Percentiles rank a stretch among this genome's conserved stretches.
These are phyloP conservation scores for Austroboletus niveus DNA, from an alignment of 1,284 basidiomycete species.

Conservation along the genomic window DNA sequence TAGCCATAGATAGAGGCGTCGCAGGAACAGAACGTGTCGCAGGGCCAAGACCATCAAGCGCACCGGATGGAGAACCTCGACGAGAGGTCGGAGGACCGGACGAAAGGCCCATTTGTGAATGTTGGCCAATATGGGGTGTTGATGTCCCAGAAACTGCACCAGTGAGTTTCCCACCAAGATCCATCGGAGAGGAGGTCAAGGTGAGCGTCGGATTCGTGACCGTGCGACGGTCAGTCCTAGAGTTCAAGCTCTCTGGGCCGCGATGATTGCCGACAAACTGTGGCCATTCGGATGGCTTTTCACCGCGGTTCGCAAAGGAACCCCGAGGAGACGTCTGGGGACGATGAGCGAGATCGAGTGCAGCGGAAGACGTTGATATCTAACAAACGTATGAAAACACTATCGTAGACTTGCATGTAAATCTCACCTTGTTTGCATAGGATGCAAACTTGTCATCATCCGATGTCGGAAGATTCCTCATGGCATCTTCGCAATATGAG, in stretches of 20 bases:
- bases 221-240: constrained; percentile 59
- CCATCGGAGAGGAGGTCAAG: constrained; percentile 52
- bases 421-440: constrained; percentile 64
- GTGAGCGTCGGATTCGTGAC: constrained; percentile 73
- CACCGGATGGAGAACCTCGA: constrained; percentile 65
- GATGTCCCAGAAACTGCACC: constrained; percentile 54
- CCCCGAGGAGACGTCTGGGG: constrained; percentile 76
- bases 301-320: constrained; percentile 56
- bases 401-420: constrained; percentile 6
- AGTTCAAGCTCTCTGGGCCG: constrained; percentile 51
- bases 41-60: constrained; percentile 57
- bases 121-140: constrained; percentile 63
- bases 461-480: constrained; percentile 87
- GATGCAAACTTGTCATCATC: constrained; percentile 85
- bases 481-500: constrained; percentile 63
- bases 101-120: constrained; percentile 51
- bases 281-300: constrained; percentile 91
- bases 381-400: constrained; percentile 28
- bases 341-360: constrained; percentile 87
- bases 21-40: constrained; percentile 73
- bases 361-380: constrained; percentile 89
- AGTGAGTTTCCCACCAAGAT: constrained; percentile 44
- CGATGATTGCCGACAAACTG: constrained; percentile 72
- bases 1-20: constrained; percentile 61
- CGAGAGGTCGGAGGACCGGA: constrained; percentile 52